Percentiles rank a stretch among this genome's conserved stretches.
Evolutionary conservation across 2,329 filamentous ascomycete genomes (phyloP).

Genomic region (Colletotrichum sp.): DNA sequence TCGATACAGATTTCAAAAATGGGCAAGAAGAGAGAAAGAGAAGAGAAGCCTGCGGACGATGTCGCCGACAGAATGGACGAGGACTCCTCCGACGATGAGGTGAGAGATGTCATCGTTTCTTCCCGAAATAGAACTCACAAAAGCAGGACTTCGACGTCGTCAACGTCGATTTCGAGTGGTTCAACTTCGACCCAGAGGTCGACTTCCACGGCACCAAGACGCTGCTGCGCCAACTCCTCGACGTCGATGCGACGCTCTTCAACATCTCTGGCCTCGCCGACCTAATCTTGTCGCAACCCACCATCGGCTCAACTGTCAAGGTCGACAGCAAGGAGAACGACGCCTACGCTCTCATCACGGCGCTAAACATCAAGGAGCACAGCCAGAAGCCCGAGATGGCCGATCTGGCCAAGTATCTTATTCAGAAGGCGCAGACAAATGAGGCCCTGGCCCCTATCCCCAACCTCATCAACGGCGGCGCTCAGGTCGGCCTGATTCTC

Average conservation of each 20-base stretch:
- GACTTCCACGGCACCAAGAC: constrained; percentile 96
- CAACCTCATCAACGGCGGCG: constrained; percentile 56
- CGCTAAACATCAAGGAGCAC: constrained; percentile 82
- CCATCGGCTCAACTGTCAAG: constrained; percentile 93
- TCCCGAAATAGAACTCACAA: constrained; percentile 13
- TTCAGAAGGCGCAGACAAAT: constrained; percentile 57
- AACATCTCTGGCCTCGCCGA: constrained; percentile 88
- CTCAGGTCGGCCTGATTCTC: constrained; percentile 83
- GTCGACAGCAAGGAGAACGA: constrained; percentile 94
- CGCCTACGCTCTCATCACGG: constrained; percentile 90
- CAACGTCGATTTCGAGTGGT: constrained; percentile 98
- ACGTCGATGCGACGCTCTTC: constrained; percentile 84
- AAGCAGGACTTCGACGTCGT: constrained; percentile 85
- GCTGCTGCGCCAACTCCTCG: constrained; percentile 88
- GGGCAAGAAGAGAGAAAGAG: constrained; percentile 57
- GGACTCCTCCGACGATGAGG: constrained; percentile 60
- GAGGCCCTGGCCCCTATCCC: constrained; percentile 60
- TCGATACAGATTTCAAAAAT: constrained; percentile 29
- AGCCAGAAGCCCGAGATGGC: constrained; percentile 75
- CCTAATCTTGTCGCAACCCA: constrained; percentile 83
- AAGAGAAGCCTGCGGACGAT: constrained; percentile 48
- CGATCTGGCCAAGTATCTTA: constrained; percentile 74
- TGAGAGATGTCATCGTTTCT: constrained; percentile 26
- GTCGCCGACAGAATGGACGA: constrained; percentile 53
- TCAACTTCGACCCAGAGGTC: constrained; percentile 86